phyloP scores from a whole-genome alignment of 345 rosid species.

The Raphanus sativus region DNA sequence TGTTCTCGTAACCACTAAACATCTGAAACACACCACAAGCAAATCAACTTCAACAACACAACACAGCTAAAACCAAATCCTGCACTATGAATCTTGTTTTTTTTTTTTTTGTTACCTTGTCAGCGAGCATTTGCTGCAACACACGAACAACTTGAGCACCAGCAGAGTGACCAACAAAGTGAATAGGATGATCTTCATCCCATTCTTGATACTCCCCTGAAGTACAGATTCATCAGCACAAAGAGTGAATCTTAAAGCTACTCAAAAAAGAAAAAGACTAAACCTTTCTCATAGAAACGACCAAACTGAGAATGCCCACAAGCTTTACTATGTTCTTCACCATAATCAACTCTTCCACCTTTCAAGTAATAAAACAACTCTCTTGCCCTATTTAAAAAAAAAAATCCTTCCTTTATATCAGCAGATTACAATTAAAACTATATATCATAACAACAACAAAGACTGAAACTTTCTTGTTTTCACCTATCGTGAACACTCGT shows the following conservation, averaged over 20 bases:
- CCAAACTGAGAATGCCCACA: conserved; percentile 94
- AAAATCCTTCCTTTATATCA: not conserved
- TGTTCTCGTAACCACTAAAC: conserved; percentile 72
- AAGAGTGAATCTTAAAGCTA: not conserved
- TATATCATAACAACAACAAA: conserved; percentile 9
- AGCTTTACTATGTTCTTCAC: conserved; percentile 89
- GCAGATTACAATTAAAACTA: not conserved
- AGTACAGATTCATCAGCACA: conserved; percentile 19
- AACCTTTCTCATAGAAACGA: conserved; percentile 76
- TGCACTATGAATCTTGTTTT: not conserved
- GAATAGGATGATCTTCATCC: conserved; percentile 96
- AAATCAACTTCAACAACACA: not conserved
- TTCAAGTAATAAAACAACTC: conserved; percentile 91
- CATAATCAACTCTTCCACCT: conserved; percentile 92
- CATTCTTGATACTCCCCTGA: conserved; percentile 89
- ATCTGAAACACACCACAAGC: conserved; percentile 46
- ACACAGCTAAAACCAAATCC: conserved; percentile 9
- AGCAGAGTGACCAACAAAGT: conserved; percentile 96
- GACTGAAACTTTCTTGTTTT: not conserved
- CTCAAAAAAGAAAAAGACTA: not conserved
- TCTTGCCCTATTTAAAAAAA: conserved; percentile 67
- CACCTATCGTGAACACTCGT: conserved; percentile 90
- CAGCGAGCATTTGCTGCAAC: conserved; percentile 97
- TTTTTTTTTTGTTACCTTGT: conserved; percentile 49
- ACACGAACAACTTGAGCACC: conserved; percentile 99